Evolutionary conservation across 306 rosid genomes (phyloP).

Genomic region (Myrica gale): DNA sequence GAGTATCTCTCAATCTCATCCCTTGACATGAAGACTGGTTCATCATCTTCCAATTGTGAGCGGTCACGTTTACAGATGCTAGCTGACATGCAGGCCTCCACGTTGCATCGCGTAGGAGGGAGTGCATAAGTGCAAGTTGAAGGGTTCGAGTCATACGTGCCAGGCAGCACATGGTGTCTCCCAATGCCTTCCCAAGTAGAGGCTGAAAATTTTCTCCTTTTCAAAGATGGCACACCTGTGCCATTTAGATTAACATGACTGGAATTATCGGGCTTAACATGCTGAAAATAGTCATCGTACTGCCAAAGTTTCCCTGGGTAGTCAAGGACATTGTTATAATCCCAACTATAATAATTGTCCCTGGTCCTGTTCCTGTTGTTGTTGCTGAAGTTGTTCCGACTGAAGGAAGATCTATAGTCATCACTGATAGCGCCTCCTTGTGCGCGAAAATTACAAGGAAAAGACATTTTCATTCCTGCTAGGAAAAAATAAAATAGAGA

Average conservation of each 20-base stretch:
- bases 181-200: slow-evolving; percentile 60
- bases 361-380: slow-evolving; percentile 54
- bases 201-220: slow-evolving; percentile 72
- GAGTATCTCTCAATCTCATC: slow-evolving; percentile 92
- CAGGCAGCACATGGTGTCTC: slow-evolving; percentile 49
- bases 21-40: slow-evolving; percentile 73
- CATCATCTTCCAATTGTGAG: slow-evolving; percentile 71
- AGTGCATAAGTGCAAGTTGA: slow-evolving; percentile 37
- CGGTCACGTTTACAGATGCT: slow-evolving; percentile 52
- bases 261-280: slow-evolving; percentile 32
- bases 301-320: slow-evolving; percentile 37
- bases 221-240: slow-evolving; percentile 41
- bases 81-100: slow-evolving; percentile 45
- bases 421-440: slow-evolving; percentile 47
- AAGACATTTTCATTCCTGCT: slow-evolving; percentile 66
- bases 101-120: slow-evolving; percentile 46
- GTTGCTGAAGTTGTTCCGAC: slow-evolving; percentile 40
- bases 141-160: slow-evolving; percentile 33
- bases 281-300: slow-evolving; percentile 30
- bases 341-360: slow-evolving; percentile 37
- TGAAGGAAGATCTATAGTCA: slow-evolving; percentile 46
- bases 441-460: slow-evolving; percentile 45
- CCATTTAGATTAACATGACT: slow-evolving; percentile 42
- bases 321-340: slow-evolving; percentile 39
- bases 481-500: slow-evolving; percentile 10